A percentile compares a stretch with the other conserved stretches of the same genome.
These are phyloP conservation scores for Pleurotus sapidus DNA, from an alignment of 768 basidiomycete genomes.

Conservation along the genomic window DNA sequence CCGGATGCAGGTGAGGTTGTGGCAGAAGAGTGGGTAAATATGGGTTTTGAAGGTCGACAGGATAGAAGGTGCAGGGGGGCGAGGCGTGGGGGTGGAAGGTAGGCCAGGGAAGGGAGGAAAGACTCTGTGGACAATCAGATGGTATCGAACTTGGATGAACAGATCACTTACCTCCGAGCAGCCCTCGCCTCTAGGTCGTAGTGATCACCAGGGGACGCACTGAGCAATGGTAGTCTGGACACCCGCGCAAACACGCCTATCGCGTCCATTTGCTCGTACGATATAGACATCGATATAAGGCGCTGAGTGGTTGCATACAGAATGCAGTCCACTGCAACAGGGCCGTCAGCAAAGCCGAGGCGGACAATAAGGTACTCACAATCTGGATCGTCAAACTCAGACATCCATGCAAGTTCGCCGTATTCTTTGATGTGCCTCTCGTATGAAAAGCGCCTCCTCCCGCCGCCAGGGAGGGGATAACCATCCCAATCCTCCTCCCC, in stretches of 20 bases:
- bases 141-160: no score
- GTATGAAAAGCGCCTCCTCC: conserved; percentile 57
- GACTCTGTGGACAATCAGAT: conserved; percentile 16
- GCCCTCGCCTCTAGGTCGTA: no score
- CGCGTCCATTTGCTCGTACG: conserved; percentile 44
- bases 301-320: no score
- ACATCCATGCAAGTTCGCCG: conserved; percentile 50
- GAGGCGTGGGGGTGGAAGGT: background rate
- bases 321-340: background rate
- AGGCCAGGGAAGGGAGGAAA: conserved; percentile 17
- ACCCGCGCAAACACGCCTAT: conserved; percentile 31
- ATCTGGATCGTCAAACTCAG: conserved; percentile 26
- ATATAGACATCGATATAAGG: conserved; percentile 18
- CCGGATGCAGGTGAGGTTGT: conserved; percentile 47
- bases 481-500: conserved; percentile 44
- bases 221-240: no score
- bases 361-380: conserved; percentile 21
- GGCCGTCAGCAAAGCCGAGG: conserved; percentile 8
- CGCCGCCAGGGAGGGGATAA: conserved; percentile 59
- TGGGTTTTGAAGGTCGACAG: background rate
- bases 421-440: conserved; percentile 38
- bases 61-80: background rate
- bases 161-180: no score
- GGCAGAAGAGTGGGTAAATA: conserved; percentile 47
- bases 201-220: no score